Evolutionary conservation across 805 yeast species (phyloP), one percentile per base, ranked within the genome.

Genomic region (Schwanniomyces yamadae): DNA sequence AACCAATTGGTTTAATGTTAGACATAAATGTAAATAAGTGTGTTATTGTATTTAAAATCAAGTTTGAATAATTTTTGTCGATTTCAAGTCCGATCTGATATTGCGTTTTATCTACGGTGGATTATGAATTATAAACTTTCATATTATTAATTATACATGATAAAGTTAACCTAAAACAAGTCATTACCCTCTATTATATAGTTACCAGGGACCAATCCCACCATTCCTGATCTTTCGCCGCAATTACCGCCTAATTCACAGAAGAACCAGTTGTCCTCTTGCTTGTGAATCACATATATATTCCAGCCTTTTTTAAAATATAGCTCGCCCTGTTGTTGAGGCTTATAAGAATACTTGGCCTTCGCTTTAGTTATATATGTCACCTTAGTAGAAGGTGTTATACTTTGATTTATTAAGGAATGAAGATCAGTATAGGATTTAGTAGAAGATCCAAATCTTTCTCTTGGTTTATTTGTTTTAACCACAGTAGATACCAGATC

Each of bases 201-300:
- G 33, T 69, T 69, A 10, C 71, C 71, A 1, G 74, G 73, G 13
- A 68, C 70, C 30, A 69, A 50, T 0, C 74, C 74, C 4, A 69
- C 57, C 38, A 47, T 33, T 6, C 74, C 74, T 13, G 46, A 45
- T 2, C 41, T 40, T 5, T 51, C 52, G n/a, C 52, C 57, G 36
- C 66, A 54, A 33, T 65, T 66, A 4, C 43, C 49, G 3, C 62
- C 63, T 41, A 69, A 54, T 42, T 68, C 73, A 47, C 73, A 68
- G 23, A 67, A 58, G 42, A 45, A 69, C 74, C 74, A 69, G 36
- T 63, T 57, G 40, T 69, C 74, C 34, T 61, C 70, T 42, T 69
- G 74, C 37, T 61, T 63, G 48, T 66, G 66, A 20, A 69, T 53
- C 18, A 69, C 55, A 39, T 55, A 69, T 59, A 69, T 61, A 29